Percentiles rank a stretch among this genome's conserved stretches.
phyloP scores from a whole-genome alignment of 495 filamentous ascomycete species.

The Aspergillus asperescens region DNA sequence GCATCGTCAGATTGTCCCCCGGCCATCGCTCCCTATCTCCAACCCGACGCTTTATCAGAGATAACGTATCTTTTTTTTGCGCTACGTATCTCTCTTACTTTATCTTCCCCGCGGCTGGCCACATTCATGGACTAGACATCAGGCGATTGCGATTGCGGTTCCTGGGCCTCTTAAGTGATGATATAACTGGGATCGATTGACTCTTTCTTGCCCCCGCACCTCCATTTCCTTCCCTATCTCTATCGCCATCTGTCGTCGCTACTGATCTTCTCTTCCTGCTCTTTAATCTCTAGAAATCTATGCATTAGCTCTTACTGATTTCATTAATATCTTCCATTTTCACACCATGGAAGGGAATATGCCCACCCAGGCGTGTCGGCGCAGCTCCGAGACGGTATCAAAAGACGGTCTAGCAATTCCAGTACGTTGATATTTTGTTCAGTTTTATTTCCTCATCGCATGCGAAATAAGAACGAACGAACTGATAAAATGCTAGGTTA shows the following conservation, averaged over 20 bases:
- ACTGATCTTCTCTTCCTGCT: background rate
- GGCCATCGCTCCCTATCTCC: too few relatives aligned
- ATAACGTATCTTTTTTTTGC: slow-evolving; percentile 1
- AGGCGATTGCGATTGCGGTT: too few relatives aligned
- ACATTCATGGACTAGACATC: background rate
- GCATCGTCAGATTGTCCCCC: background rate
- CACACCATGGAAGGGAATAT: slow-evolving; percentile 20
- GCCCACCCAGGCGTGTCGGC: slow-evolving; percentile 17
- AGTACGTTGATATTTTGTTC: slow-evolving; percentile 37
- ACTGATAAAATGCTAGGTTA: slow-evolving; percentile 54
- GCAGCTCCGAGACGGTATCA: slow-evolving; percentile 50
- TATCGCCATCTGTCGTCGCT: background rate
- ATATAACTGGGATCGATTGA: background rate
- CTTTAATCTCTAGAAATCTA: background rate
- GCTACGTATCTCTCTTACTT: background rate
- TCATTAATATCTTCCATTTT: background rate
- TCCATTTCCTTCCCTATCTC: background rate
- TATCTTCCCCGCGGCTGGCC: background rate
- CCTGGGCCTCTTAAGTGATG: background rate
- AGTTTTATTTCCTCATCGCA: background rate
- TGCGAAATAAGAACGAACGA: background rate
- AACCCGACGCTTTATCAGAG: background rate
- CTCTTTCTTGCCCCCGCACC: background rate
- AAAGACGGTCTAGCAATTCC: slow-evolving; percentile 66
- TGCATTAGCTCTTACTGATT: background rate